Base-by-base conservation (phyloP, 345 rosid species). In the Pugionium cornutum region DNA sequence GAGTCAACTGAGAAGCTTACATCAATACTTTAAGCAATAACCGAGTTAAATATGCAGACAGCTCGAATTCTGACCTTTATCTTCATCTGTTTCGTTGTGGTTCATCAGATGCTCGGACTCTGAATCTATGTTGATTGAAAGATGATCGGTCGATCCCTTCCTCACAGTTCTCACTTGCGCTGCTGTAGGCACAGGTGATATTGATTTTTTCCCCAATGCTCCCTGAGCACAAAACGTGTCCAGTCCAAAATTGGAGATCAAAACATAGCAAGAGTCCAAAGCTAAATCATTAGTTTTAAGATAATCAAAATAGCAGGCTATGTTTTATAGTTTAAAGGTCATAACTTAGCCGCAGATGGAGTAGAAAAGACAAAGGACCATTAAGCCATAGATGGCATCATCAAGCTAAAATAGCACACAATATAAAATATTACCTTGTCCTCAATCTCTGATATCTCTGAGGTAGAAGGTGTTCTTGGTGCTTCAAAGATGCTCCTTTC, bases 81-180 rank as follows among this genome's bases (percentile, higher is more conserved):
- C 97, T 73, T 83, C 91, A 37, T 87, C 90, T 10, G 87, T 79
- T 76, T 83, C 88, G 75, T 68, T 83, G 5, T 54, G 53, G 75
- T 64, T 80, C 59, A 87, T 77, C 60, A 89, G 78, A 65, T 66
- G 86, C 66, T 74, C 79, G 29, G 96, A 75, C 59, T 92, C 97
- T 10, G 73, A 58, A 59, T 86, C 98, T 56, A 92, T 77, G 73
- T 76, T 82, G 40, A 92, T 83, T 34, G 88, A 80, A n/a, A 89
- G 97, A 73, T 92, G 97, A 61, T 92, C 97, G 1, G 87, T 56
- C 28, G 98, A 86, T 55, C 89, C 98, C 77, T 92, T 92, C 69
- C 88, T 81, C 84, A 76, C 75, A 9, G 85, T 79, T 81, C 97
- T 83, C 33, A 80, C 76, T 27, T 84, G 97, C 50, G 96, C 91